Evolutionary conservation across 2,329 filamentous ascomycete species (phyloP).

Genomic region (Sphaceloma murrayae): DNA sequence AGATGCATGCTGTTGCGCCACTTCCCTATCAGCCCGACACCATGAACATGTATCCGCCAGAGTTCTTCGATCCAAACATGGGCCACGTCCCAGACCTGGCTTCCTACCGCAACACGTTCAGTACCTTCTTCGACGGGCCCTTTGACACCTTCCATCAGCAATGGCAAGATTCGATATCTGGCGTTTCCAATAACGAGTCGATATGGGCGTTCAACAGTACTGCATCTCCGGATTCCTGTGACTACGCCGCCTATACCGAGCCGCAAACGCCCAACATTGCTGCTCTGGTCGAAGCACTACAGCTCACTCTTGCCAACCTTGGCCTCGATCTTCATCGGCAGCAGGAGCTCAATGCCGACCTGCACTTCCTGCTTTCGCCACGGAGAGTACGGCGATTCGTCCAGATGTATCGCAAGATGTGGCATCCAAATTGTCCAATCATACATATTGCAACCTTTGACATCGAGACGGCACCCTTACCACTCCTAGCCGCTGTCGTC

Average conservation of each 20-base stretch:
- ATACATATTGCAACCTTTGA: constrained; percentile 16
- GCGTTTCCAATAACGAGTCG: constrained; percentile 6
- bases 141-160: constrained; percentile 15
- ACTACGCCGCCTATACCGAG: constrained; percentile 14
- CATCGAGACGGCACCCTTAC: constrained; percentile 11
- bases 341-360: constrained; percentile 14
- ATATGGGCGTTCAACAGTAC: constrained; percentile 12
- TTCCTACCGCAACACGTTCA: constrained; percentile 4
- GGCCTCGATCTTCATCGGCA: constrained; percentile 6
- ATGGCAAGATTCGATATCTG: constrained; percentile 14
- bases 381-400: constrained; percentile 10
- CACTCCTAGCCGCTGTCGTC: constrained; percentile 12
- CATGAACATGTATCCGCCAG: constrained; percentile 7
- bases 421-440: constrained; percentile 16
- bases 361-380: constrained; percentile 13
- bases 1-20: neutral
- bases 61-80: constrained; percentile 1
- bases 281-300: constrained; percentile 10
- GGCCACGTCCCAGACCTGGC: neutral
- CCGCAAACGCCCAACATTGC: constrained; percentile 13
- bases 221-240: constrained; percentile 10
- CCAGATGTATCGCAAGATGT: constrained; percentile 11
- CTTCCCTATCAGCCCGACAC: neutral
- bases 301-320: constrained; percentile 12
- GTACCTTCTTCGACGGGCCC: constrained; percentile 12